Evolutionary conservation across 2,329 filamentous ascomycete genomes (phyloP), one percentile per base, ranked within the genome.

Genomic region (Pseudodiploospora longispora): DNA sequence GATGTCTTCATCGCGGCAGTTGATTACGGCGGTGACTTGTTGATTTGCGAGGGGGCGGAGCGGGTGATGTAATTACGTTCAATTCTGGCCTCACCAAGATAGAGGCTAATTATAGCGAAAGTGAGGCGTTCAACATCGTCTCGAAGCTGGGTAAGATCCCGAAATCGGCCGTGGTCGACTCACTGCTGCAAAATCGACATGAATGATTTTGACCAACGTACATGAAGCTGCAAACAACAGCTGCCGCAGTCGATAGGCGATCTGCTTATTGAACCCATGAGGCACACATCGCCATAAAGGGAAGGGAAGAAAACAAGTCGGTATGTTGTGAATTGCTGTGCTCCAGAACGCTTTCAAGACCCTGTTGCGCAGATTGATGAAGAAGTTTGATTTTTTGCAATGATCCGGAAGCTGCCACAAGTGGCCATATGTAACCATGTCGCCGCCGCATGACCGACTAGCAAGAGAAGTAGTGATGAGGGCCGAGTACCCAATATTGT

Each of bases 301-400:
- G 19, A 19, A 19, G 19, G 19, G 19, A 19, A 19, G 19, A 19
- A 19, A 19, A 19, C 54, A 58, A 54, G 56, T 57, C 56, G 61
- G 56, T 56, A 58, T 56, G 52, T 63, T 59, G 51, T 59, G 61
- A 53, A 41, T 51, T 51, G 59, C 48, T 57, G 59, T 55, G 58
- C 55, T 63, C 57, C 55, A 54, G 19, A 63, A 59, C 57, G 56
- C 56, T 63, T 63, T 59, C 57, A 65, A 59, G 54, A 55, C 60
- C 58, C 55, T 51, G 61, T 59, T 59, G 63, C 59, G 55, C 58
- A 59, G 61, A 53, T 58, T 54, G 57, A 61, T 61, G 63, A 64
- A 58, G 60, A 61, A 62, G 58, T 59, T 57, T 61, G 62, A 65
- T 57, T 64, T 60, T 66, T 49, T 65, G 63, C 55, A 60, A 58